A percentile compares a stretch with the other conserved stretches of the same genome.
These are phyloP conservation scores for Boletus mariae DNA, from an alignment of 1,284 basidiomycete genomes.

Conservation along the genomic window DNA sequence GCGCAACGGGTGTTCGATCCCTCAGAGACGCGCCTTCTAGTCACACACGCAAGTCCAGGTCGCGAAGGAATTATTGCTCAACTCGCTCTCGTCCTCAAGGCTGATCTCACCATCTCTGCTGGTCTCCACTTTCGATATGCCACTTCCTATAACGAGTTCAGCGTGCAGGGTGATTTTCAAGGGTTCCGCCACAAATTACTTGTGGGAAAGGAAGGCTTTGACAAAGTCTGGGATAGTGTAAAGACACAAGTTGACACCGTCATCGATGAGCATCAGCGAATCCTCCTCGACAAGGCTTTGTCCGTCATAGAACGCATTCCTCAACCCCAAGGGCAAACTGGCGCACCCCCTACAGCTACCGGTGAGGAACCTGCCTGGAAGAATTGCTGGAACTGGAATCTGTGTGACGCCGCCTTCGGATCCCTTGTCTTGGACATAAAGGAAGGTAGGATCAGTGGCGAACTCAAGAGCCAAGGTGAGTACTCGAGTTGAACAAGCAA, in stretches of 20 bases:
- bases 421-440: slow-evolving; percentile 84
- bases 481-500: slow-evolving; percentile 5
- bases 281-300: slow-evolving; percentile 87
- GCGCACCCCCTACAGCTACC: slow-evolving; percentile 49
- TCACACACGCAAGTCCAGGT: slow-evolving; percentile 91
- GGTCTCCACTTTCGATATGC: slow-evolving; percentile 98
- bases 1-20: slow-evolving; percentile 92
- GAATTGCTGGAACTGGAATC: slow-evolving; percentile 98
- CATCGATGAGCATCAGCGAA: slow-evolving; percentile 88
- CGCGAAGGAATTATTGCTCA: slow-evolving; percentile 92
- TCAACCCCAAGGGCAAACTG: slow-evolving; percentile 53
- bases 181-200: slow-evolving; percentile 83
- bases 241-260: slow-evolving; percentile 89
- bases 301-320: slow-evolving; percentile 82
- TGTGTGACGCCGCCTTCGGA: slow-evolving; percentile 93
- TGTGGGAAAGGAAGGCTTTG: slow-evolving; percentile 79
- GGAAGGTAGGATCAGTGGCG: slow-evolving; percentile 88
- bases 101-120: slow-evolving; percentile 91
- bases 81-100: slow-evolving; percentile 86
- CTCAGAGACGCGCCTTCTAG: slow-evolving; percentile 88
- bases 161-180: slow-evolving; percentile 87
- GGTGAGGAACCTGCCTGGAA: slow-evolving; percentile 90
- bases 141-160: slow-evolving; percentile 96
- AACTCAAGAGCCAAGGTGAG: slow-evolving; percentile 87
- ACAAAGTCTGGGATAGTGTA: slow-evolving; percentile 92